Percentiles rank a stretch among this genome's conserved stretches.
Evolutionary conservation across 176 grass and related monocot species (phyloP).

Genomic region (Metroxylon sagu): DNA sequence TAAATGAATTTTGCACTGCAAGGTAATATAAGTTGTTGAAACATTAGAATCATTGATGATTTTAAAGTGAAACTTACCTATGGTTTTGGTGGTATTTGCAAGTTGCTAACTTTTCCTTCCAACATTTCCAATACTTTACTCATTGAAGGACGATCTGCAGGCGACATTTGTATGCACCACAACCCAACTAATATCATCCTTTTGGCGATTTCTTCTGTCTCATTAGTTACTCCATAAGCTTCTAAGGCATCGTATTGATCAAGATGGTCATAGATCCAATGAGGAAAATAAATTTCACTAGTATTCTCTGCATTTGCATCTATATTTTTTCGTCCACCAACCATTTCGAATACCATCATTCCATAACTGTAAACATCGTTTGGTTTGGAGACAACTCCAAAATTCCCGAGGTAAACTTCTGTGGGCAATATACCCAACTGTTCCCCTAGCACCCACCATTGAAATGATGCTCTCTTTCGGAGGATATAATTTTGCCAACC

Average conservation of each 20-base stretch:
- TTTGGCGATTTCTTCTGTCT: conserved; percentile 29
- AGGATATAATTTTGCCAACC: conserved; percentile 36
- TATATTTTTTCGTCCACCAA: conserved; percentile 25
- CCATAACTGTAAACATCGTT: conserved; percentile 60
- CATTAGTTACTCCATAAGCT: conserved; percentile 14
- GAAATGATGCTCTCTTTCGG: conserved; percentile 19
- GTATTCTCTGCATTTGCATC: not conserved
- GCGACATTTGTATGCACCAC: conserved; percentile 44
- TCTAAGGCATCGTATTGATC: conserved; percentile 11
- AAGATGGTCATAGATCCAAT: conserved; percentile 55
- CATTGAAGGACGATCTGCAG: conserved; percentile 35
- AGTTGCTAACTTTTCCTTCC: conserved; percentile 12
- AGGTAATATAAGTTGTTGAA: no score
- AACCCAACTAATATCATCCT: conserved; percentile 42
- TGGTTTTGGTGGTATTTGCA: conserved; percentile 16
- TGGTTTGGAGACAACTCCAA: conserved; percentile 34
- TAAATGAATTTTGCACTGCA: no score
- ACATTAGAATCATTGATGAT: no score
- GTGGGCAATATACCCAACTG: conserved; percentile 44
- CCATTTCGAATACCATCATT: conserved; percentile 43
- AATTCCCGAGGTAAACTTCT: conserved; percentile 33
- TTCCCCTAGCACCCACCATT: conserved; percentile 2
- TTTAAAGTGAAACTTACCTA: not conserved
- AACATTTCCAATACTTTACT: conserved; percentile 41
- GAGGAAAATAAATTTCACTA: conserved; percentile 39